Conservation (phyloP, 441 rosid species). For the Daphne laureola region DNA sequence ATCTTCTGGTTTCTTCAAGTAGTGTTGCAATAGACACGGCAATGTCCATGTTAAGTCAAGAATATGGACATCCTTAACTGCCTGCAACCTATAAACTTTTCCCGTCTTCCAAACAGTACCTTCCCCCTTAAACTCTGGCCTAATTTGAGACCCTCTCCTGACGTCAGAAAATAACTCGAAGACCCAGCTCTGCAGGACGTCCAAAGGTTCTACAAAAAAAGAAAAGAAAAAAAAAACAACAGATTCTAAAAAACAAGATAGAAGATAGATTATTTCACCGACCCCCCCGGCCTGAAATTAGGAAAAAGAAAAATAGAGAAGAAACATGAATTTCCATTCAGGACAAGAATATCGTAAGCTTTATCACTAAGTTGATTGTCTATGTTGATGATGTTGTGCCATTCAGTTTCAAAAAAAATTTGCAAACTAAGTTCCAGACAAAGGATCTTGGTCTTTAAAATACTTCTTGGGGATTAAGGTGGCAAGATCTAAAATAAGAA, state of each 20-base stretch:
- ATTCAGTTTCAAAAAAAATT: too few relatives aligned
- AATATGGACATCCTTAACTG: constrained; percentile 85
- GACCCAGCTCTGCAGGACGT: constrained; percentile 85
- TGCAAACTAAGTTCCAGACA: too few relatives aligned
- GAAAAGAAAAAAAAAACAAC: constrained; percentile 21
- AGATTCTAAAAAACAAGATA: constrained; percentile 4
- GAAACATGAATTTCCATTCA: neutral
- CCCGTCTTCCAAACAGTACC: constrained; percentile 81
- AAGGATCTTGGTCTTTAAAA: too few relatives aligned
- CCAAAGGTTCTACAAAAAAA: constrained; percentile 72
- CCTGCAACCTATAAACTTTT: constrained; percentile 73
- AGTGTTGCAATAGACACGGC: constrained; percentile 81
- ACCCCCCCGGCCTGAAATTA: too few relatives aligned
- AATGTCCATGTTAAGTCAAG: constrained; percentile 84
- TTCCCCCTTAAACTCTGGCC: constrained; percentile 49
- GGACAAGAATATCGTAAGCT: too few relatives aligned
- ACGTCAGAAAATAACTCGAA: constrained; percentile 62
- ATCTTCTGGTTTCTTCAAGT: constrained; percentile 90
- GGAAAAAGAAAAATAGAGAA: neutral
- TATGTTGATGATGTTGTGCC: too few relatives aligned
- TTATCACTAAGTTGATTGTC: too few relatives aligned
- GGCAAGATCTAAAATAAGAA: too few relatives aligned
- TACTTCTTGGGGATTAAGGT: too few relatives aligned
- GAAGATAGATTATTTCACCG: neutral
- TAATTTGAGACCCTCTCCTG: constrained; percentile 53